Evolutionary conservation across 805 yeast genomes (phyloP).

Genomic region (Schizosaccharomyces japonicus): DNA sequence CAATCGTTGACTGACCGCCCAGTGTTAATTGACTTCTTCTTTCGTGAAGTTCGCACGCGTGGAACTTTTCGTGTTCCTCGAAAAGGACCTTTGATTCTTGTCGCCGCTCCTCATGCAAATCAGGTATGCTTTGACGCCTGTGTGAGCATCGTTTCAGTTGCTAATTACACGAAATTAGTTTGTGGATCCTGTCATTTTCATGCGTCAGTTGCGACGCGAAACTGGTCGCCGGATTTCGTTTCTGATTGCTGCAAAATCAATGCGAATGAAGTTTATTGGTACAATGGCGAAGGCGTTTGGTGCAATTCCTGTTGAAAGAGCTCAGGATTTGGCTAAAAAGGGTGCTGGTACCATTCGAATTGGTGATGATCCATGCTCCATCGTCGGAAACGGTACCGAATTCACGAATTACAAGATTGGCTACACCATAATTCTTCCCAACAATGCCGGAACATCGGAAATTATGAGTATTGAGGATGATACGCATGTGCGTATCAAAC

Average conservation of each 20-base stretch:
- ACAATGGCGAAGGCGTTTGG: conserved; percentile 48
- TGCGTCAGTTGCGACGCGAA: conserved; percentile 52
- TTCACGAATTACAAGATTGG: conserved; percentile 44
- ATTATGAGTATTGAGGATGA: conserved; percentile 46
- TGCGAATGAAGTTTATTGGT: conserved; percentile 45
- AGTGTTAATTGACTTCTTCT: conserved; percentile 32
- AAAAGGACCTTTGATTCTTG: conserved; percentile 69
- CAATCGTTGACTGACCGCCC: not conserved
- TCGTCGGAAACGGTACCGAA: conserved; percentile 42
- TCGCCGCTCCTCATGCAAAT: conserved; percentile 94
- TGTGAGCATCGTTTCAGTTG: conserved; percentile 19
- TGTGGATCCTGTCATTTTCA: conserved; percentile 58
- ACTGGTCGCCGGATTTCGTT: conserved; percentile 52
- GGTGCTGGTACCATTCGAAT: conserved; percentile 45
- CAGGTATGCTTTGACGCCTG: conserved; percentile 24
- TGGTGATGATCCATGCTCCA: conserved; percentile 25
- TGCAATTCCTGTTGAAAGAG: conserved; percentile 76
- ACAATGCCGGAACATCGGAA: conserved; percentile 52
- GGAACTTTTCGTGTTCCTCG: conserved; percentile 56
- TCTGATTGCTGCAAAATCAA: conserved; percentile 63
- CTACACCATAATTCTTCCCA: conserved; percentile 57
- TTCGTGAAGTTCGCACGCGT: conserved; percentile 68
- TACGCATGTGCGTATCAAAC: conserved; percentile 40
- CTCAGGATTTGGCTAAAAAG: conserved; percentile 56
- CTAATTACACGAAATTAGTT: conserved; percentile 28